Conservation (phyloP, 1,139 yeast species). For the Candida sp. region DNA sequence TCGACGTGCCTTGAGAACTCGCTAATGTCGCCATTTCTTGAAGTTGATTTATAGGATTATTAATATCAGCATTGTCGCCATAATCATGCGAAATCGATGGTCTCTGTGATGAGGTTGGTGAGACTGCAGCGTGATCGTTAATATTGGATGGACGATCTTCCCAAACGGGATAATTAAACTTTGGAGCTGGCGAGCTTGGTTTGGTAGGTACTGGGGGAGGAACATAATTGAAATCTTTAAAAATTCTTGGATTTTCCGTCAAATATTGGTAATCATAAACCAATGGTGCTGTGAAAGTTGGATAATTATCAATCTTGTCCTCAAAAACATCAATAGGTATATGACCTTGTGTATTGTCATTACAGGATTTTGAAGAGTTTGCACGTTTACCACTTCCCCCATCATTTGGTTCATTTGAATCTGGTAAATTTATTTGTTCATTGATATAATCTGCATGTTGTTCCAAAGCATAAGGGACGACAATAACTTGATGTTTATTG, state of each 20-base stretch:
- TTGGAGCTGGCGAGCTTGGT: constrained; percentile 14
- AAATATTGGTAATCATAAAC: constrained; percentile 45
- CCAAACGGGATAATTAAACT: constrained; percentile 24
- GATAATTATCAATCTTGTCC: constrained; percentile 6
- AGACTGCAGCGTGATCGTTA: constrained; percentile 5
- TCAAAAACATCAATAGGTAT: constrained; percentile 7
- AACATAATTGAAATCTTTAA: constrained; percentile 33
- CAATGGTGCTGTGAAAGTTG: constrained; percentile 34
- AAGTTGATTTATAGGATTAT: background rate
- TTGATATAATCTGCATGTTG: constrained; percentile 30
- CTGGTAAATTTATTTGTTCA: background rate
- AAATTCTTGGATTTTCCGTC: constrained; percentile 37
- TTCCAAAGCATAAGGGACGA: constrained; percentile 45
- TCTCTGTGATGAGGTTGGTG: constrained; percentile 13
- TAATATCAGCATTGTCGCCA: constrained; percentile 7
- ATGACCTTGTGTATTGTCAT: constrained; percentile 4
- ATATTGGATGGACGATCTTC: constrained; percentile 3
- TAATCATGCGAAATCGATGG: constrained; percentile 9
- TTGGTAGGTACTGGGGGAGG: constrained; percentile 19
- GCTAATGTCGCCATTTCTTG: background rate
- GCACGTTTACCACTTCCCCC: background rate
- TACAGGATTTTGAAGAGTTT: background rate
- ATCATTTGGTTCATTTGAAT: constrained; percentile 1
- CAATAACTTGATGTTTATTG: constrained; percentile 66
- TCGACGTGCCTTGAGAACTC: constrained; percentile 5